Base-by-base conservation (phyloP, 108 stramenopile genomes). In the Cafeteria roenbergensis region DNA sequence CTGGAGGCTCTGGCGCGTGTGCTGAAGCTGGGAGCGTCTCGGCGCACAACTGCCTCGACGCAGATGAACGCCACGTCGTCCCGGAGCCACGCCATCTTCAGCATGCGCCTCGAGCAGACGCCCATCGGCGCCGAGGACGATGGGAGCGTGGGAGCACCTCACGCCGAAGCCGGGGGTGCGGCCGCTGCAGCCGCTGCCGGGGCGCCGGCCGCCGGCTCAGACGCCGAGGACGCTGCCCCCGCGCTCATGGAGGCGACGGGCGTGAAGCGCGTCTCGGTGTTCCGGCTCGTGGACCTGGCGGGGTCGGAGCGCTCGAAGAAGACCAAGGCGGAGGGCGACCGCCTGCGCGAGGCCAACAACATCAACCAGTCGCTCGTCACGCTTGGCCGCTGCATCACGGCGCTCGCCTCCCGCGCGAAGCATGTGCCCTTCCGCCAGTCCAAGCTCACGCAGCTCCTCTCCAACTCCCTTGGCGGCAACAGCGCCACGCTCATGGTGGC, bases 231-330 rank as follows among this genome's bases (percentile, higher is more conserved):
- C 37, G 33, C 55, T 55, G 38, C 20, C 42, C 6, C 42, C 12
- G n/a, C n/a, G n/a, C n/a, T n/a, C n/a, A n/a, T n/a, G n/a, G n/a
- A n/a, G n/a, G n/a, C n/a, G 28, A 14, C n/a, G 34, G 27, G 63
- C 63, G 27, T 31, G 37, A 42, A 66, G 76, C 42, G 48, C 29
- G 34, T 70, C 88, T 64, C 63, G 1, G 12, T 64, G 51, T 51
- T 91, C 14, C 87, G 79, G 27, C 72, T 89, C 32, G 89, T 88
- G 1, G 94, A 95, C 69, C 72, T 95, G 36, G 94, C 80, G 20
- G 80, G 80, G 26, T 71, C 68, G 3, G 80, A 80, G 62, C 80
- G 80, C 1, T 36, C 57, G 33, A 86, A 86, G 63, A 68, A 81
- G 51, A 84, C 85, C 1, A 82, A 82, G 35, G 82, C 82, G 20